Evolutionary conservation across 1,139 yeast species (phyloP).

Genomic region (Petasospora rhodanensis): DNA sequence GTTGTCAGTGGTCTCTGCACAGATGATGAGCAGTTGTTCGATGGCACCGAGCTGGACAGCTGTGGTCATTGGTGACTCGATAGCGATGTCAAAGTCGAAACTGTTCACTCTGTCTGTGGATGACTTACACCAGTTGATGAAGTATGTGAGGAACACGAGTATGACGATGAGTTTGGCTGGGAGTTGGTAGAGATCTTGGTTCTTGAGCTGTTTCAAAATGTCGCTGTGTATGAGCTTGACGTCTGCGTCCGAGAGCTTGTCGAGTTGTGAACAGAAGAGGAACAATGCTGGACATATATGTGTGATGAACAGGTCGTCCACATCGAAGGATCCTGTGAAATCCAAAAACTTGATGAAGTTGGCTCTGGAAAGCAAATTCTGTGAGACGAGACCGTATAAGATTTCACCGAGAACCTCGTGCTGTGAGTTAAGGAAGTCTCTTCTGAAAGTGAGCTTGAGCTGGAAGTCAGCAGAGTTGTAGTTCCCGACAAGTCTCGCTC

Average conservation of each 20-base stretch:
- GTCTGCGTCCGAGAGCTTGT: constrained; percentile 29
- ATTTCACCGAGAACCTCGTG: constrained; percentile 74
- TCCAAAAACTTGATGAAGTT: constrained; percentile 39
- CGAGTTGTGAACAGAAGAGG: constrained; percentile 36
- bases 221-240: constrained; percentile 33
- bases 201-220: constrained; percentile 28
- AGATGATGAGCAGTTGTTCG: constrained; percentile 67
- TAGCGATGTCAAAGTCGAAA: constrained; percentile 40
- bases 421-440: constrained; percentile 56
- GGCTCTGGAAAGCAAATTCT: constrained; percentile 34
- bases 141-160: constrained; percentile 57
- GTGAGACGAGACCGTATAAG: constrained; percentile 44
- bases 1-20: constrained; percentile 60
- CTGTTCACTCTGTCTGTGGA: constrained; percentile 36
- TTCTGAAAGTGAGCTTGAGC: constrained; percentile 52
- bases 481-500: constrained; percentile 55
- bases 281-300: constrained; percentile 67
- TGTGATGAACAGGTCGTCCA: constrained; percentile 57
- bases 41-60: constrained; percentile 68
- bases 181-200: constrained; percentile 40
- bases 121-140: constrained; percentile 70
- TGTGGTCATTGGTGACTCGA: constrained; percentile 46
- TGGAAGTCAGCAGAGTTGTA: constrained; percentile 42
- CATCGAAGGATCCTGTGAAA: constrained; percentile 40
- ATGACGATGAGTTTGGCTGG: constrained; percentile 59